Percentiles rank a stretch among this genome's conserved stretches.
These are phyloP conservation scores for Erodium maritimum DNA, from an alignment of 345 rosid genomes.

Conservation along the genomic window DNA sequence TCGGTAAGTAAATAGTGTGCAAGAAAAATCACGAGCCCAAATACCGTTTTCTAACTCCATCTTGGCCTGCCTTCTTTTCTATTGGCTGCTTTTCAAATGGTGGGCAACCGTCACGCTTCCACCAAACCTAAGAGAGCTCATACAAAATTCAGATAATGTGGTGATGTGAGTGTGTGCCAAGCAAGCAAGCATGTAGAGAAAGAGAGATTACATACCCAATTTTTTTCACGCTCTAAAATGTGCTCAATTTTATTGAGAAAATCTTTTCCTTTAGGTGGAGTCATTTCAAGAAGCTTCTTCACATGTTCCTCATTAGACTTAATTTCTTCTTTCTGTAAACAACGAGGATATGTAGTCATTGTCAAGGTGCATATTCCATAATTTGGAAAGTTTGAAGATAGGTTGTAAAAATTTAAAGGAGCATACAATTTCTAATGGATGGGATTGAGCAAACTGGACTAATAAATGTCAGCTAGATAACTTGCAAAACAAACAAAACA, in stretches of 20 bases:
- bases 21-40: not conserved
- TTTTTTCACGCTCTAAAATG: conserved; percentile 85
- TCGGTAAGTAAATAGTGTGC: not conserved
- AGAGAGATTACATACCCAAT: conserved; percentile 52
- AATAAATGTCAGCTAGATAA: not conserved
- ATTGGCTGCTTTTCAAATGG: conserved; percentile 86
- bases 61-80: conserved; percentile 50
- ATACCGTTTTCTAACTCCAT: conserved; percentile 68
- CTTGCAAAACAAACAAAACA: conserved; percentile 1
- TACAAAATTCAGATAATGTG: conserved; percentile 2
- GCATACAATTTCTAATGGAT: not conserved
- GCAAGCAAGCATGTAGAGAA: conserved; percentile 4
- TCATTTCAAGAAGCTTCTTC: conserved; percentile 74
- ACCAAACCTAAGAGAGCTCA: conserved; percentile 58
- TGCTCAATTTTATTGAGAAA: conserved; percentile 79
- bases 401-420: too few relatives aligned
- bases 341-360: not conserved
- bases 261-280: conserved; percentile 89
- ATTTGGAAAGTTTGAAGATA: not conserved
- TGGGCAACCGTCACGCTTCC: conserved; percentile 98
- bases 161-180: not conserved
- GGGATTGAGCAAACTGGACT: not conserved
- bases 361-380: not conserved
- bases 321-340: conserved; percentile 76
- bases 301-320: conserved; percentile 79